Evolutionary conservation across 257 asterid genomes (phyloP).

Genomic region (Perilla frutescens): DNA sequence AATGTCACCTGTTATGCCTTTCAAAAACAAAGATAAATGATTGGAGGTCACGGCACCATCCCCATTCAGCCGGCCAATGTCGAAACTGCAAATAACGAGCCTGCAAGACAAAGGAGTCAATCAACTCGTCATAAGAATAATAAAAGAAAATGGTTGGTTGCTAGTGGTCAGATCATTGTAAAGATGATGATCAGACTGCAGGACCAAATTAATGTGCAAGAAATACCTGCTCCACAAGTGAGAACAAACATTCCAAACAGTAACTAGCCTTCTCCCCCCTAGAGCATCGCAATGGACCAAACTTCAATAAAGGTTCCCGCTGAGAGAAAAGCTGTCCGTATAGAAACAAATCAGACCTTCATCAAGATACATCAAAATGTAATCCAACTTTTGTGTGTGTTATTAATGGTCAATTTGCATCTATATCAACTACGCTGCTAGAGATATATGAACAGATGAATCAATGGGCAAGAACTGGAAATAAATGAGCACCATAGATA

Average conservation of each 20-base stretch:
- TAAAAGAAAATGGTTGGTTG: background rate
- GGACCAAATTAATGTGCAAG: constrained; percentile 16
- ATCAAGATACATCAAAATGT: background rate
- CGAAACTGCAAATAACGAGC: constrained; percentile 75
- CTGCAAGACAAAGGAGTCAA: constrained; percentile 45
- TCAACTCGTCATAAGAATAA: constrained; percentile 7
- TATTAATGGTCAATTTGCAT: constrained; percentile 17
- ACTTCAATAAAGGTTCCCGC: constrained; percentile 66
- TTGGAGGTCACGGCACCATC: constrained; percentile 97
- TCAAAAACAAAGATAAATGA: constrained; percentile 91
- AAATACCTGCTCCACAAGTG: constrained; percentile 93
- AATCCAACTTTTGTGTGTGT: constrained; percentile 10
- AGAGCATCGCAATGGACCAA: constrained; percentile 47
- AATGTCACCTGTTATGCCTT: constrained; percentile 80
- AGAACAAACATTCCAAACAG: constrained; percentile 83
- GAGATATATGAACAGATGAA: constrained; percentile 22
- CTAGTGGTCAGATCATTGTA: background rate
- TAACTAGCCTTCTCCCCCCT: constrained; percentile 76
- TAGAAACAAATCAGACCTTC: constrained; percentile 31
- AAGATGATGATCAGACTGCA: constrained; percentile 10
- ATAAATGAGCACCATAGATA: background rate
- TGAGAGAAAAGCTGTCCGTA: constrained; percentile 66
- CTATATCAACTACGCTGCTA: constrained; percentile 22
- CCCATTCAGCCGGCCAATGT: constrained; percentile 98
- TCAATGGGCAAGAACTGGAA: constrained; percentile 11